These are phyloP conservation scores for Drechslerella coelobrocha DNA, from an alignment of 2,329 filamentous ascomycete genomes.

Conservation along the genomic window DNA sequence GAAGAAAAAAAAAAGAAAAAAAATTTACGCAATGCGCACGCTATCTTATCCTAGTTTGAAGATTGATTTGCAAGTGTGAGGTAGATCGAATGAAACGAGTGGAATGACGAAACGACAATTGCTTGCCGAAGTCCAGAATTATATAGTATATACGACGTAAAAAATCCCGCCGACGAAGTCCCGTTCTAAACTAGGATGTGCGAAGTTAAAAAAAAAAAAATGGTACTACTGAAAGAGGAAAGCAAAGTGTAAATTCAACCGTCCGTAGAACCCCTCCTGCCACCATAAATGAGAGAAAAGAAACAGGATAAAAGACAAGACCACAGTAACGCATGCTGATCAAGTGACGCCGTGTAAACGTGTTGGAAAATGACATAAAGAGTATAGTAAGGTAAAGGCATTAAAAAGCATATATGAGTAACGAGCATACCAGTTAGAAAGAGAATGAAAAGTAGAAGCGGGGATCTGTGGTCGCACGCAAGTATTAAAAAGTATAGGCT, in stretches of 20 bases:
- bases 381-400: slow-evolving; percentile 11
- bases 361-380: slow-evolving; percentile 5
- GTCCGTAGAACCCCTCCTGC: slow-evolving; percentile 10
- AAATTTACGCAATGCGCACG: too few relatives aligned
- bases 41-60: too few relatives aligned
- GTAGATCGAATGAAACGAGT: too few relatives aligned
- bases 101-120: too few relatives aligned
- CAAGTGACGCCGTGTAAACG: slow-evolving; percentile 2
- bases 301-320: slow-evolving; percentile 15
- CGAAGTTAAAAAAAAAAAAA: background rate
- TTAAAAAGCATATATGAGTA: background rate
- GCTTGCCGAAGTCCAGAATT: too few relatives aligned
- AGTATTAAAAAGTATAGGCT: slow-evolving; percentile 15
- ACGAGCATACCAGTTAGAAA: slow-evolving; percentile 10
- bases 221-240: background rate
- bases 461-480: background rate
- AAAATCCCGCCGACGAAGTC: too few relatives aligned
- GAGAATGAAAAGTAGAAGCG: slow-evolving; percentile 11
- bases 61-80: too few relatives aligned
- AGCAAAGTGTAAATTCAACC: background rate
- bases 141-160: too few relatives aligned
- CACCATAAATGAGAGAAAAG: slow-evolving; percentile 5
- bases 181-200: too few relatives aligned
- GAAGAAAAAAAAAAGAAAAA: too few relatives aligned
- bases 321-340: slow-evolving; percentile 1